phyloP scores from a whole-genome alignment of 306 rosid species.

The Quercus mongolica region DNA sequence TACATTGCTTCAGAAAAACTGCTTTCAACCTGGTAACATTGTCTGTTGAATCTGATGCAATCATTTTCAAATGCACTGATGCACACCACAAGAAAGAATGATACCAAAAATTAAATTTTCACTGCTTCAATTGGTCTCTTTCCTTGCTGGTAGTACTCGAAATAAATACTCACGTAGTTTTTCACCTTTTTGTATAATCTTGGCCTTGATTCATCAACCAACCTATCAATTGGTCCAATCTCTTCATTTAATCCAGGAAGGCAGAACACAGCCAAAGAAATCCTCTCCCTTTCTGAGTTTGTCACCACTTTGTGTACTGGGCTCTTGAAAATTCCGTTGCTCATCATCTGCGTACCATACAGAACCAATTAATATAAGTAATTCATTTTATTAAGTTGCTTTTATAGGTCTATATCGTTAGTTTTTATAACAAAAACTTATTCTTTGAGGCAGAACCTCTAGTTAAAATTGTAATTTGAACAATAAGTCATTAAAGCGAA shows the following conservation, averaged over 20 bases:
- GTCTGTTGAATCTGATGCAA: background rate
- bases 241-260: constrained; percentile 43
- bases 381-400: background rate
- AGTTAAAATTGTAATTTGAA: background rate
- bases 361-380: background rate
- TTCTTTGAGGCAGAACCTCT: background rate
- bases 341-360: constrained; percentile 38
- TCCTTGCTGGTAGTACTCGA: constrained; percentile 59
- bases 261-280: constrained; percentile 53
- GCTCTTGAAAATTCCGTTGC: constrained; percentile 64
- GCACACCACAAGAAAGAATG: background rate
- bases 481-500: background rate
- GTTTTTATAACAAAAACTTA: background rate
- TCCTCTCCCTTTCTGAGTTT: constrained; percentile 52
- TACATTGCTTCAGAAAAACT: background rate
- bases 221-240: constrained; percentile 43
- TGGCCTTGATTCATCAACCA: constrained; percentile 51
- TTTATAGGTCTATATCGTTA: background rate
- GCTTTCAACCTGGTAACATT: background rate
- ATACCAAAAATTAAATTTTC: constrained; percentile 21
- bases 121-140: constrained; percentile 59
- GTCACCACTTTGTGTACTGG: constrained; percentile 62
- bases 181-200: constrained; percentile 40
- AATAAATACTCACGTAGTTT: constrained; percentile 35
- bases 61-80: background rate